Base-by-base conservation (phyloP, 2,329 filamentous ascomycete genomes). In the Hawksworthiomyces lignivorus region DNA sequence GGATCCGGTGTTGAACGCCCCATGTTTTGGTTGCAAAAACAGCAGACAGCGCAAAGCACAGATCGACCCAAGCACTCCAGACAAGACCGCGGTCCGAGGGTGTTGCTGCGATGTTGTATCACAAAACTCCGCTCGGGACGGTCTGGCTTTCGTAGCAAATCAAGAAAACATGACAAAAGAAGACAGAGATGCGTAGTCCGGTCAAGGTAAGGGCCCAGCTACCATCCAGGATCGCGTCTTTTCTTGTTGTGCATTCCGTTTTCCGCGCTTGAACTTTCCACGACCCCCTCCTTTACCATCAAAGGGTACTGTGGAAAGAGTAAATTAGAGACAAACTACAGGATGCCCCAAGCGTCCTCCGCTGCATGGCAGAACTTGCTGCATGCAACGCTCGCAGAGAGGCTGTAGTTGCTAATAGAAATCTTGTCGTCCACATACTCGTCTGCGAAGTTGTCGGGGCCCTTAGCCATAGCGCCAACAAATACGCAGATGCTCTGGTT, bases 281-380 rank as follows among this genome's bases (percentile, higher is more conserved):
- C 11, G 14, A n/a, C 7, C 20, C 20, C 27, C 32, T n/a, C 14
- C 24, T 17, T 26, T 35, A n/a, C n/a, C n/a, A n/a, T n/a, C n/a
- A n/a, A n/a, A n/a, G n/a, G n/a, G n/a, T n/a, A n/a, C n/a, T n/a
- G n/a, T n/a, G n/a, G n/a, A n/a, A n/a, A n/a, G n/a, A n/a, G n/a
- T n/a, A n/a, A n/a, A n/a, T n/a, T 17, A 14, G 22, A 26, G 19
- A n/a, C 14, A 14, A 12, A 5, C 24, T 80, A 98, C 56, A 96
- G 77, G 54, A 98, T 85, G 59, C 87, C 81, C 92, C 92, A 98
- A 27, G 84, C 83, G 62, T 98, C 92, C 67, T 98, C 92, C 32
- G 89, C 90, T 30, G 90, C 92, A 65, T 98, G 92, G 66, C 92
- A 97, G 72, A 98, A 97, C 65, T 97, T 98, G 78, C 90, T 96